Conservation (phyloP, 108 stramenopile species). For the Hondaea fermentalgiana region DNA sequence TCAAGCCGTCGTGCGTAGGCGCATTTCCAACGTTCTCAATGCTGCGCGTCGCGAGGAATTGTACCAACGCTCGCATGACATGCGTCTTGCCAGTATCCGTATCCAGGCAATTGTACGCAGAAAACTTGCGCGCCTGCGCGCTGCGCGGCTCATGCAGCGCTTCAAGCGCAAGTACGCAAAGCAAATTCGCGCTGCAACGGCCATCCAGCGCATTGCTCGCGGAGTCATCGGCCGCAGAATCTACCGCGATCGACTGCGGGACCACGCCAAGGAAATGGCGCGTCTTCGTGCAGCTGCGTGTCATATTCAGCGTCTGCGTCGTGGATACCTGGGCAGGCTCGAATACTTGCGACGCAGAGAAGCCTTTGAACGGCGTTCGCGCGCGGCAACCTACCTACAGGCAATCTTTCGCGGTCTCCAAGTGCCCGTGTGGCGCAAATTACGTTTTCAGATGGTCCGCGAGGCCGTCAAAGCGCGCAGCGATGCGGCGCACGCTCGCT, state of each 20-base stretch:
- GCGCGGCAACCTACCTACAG: neutral
- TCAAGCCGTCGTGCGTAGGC: neutral
- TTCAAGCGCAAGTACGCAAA: neutral
- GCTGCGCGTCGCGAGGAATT: neutral
- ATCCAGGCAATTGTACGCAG: neutral
- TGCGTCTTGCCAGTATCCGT: neutral
- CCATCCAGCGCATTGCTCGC: neutral
- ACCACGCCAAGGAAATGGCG: neutral
- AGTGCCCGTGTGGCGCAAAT: neutral
- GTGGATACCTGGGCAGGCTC: neutral
- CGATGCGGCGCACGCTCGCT: neutral
- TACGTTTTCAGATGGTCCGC: neutral
- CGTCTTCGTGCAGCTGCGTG: neutral
- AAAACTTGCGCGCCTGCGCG: neutral
- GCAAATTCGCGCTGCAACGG: neutral
- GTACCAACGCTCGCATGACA: neutral
- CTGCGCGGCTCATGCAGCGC: neutral
- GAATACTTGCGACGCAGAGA: neutral
- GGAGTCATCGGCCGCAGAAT: neutral
- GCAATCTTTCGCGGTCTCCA: neutral
- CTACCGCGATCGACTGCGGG: neutral
- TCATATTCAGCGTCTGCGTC: neutral
- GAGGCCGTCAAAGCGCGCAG: neutral
- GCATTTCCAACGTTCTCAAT: neutral
- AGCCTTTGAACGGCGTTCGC: neutral